phyloP scores from a whole-genome alignment of 2,329 filamentous ascomycete species.

The Fusarium sp. region DNA sequence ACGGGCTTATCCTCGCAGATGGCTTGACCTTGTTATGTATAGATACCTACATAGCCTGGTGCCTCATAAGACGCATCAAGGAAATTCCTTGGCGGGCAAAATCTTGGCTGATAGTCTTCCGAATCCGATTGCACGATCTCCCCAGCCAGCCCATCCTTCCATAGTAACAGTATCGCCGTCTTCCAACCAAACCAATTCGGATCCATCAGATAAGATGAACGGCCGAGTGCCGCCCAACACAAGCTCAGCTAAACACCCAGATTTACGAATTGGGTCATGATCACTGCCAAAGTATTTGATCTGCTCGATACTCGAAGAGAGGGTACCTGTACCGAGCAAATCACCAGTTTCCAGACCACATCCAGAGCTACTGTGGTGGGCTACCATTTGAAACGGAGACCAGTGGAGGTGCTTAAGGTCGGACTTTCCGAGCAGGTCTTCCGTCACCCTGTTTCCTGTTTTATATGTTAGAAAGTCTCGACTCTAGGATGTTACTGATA shows the following conservation, averaged over 20 bases:
- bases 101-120: neutral
- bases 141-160: neutral
- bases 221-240: neutral
- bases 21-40: neutral
- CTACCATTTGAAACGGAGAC: neutral
- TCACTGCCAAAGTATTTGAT: neutral
- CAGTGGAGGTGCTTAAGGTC: neutral
- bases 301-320: neutral
- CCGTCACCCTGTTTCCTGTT: neutral
- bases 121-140: neutral
- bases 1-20: neutral
- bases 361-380: neutral
- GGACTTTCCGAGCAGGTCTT: neutral
- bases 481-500: accelerated
- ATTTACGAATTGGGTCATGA: neutral
- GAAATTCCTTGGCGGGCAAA: neutral
- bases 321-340: neutral
- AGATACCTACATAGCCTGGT: neutral
- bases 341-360: neutral
- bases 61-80: neutral
- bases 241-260: neutral
- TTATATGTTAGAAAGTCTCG: accelerated
- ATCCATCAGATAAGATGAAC: neutral
- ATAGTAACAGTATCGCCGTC: neutral
- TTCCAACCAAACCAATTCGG: neutral